These are phyloP conservation scores for Herpetospermum pedunculosum DNA, from an alignment of 306 rosid species.

Conservation along the genomic window DNA sequence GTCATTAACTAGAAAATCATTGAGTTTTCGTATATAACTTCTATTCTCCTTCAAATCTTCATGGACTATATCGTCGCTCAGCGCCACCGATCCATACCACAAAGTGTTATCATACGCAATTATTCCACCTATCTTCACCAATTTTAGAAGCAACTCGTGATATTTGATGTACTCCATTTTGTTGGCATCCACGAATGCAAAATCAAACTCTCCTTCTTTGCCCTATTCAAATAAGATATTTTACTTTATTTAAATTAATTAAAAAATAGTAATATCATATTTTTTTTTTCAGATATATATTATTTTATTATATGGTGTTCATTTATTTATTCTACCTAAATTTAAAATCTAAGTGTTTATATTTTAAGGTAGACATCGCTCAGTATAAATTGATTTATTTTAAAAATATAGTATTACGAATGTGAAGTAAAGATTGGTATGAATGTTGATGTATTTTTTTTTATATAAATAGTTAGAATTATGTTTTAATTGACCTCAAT, in stretches of 20 bases:
- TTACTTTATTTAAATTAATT: neutral
- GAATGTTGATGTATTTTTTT: no score
- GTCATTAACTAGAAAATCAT: neutral
- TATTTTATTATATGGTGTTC: no score
- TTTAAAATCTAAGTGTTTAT: no score
- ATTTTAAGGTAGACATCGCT: no score
- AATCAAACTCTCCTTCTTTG: conserved; percentile 41
- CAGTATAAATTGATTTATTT: no score
- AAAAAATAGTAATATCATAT: no score
- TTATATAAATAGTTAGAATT: no score
- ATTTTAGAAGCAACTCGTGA: conserved; percentile 35
- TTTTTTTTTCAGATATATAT: no score
- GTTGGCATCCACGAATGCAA: conserved; percentile 46
- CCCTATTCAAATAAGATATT: conserved; percentile 8
- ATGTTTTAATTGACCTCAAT: no score
- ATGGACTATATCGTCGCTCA: neutral
- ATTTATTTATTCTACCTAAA: no score
- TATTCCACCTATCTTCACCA: conserved; percentile 42
- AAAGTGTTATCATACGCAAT: conserved; percentile 52
- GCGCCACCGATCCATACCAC: conserved; percentile 40
- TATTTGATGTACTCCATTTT: conserved; percentile 26
- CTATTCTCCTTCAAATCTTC: neutral
- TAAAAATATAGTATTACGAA: no score
- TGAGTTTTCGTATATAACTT: neutral
- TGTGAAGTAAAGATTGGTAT: no score